Evolutionary conservation across 2,329 filamentous ascomycete genomes (phyloP), one percentile per base, ranked within the genome.

Genomic region (Venturia effusa): DNA sequence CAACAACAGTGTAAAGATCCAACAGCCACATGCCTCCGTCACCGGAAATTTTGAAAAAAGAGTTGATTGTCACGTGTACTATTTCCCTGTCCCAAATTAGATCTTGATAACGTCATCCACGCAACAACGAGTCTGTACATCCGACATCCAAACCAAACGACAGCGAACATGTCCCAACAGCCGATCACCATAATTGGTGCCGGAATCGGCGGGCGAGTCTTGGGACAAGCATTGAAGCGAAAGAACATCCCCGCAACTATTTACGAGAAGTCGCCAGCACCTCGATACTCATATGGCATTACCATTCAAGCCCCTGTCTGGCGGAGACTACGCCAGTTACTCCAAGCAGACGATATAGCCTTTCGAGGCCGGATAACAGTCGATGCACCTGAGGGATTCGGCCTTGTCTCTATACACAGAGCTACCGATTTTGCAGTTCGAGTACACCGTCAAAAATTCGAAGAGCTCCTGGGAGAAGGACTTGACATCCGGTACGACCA

Each of bases 101-200:
- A 27, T 17, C 15, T 32, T 34, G 27, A 57, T 34, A 57, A 34
- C 51, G 51, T 57, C 51, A 57, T 24, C 27, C 15, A 27, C 4
- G 7, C 27, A 17, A 1, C 24, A 19, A 11, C 1, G 15, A 19
- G 7, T 13, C 19, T 34, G 22, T 19, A 4, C 27, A n/a, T 6
- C 15, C 1, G 13, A 32, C 2, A 32, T 19, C 30, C 15, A 57
- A n/a, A 57, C 13, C 15, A 32, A 34, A 57, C 27, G 15, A 57
- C 27, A 57, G 27, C 51, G 13, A 55, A 32, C 32, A 60, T 60
- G 59, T 32, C 68, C 39, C 66, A 57, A 75, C 73, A 65, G 71
- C 70, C 68, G 72, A 79, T 72, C 64, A 72, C 69, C 27, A 75
- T 81, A 45, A 68, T 80, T 57, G 79, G 79, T 13, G 78, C 77